Base-by-base conservation (phyloP, 148 eudicot genomes). In the Nepenthes mirabilis region DNA sequence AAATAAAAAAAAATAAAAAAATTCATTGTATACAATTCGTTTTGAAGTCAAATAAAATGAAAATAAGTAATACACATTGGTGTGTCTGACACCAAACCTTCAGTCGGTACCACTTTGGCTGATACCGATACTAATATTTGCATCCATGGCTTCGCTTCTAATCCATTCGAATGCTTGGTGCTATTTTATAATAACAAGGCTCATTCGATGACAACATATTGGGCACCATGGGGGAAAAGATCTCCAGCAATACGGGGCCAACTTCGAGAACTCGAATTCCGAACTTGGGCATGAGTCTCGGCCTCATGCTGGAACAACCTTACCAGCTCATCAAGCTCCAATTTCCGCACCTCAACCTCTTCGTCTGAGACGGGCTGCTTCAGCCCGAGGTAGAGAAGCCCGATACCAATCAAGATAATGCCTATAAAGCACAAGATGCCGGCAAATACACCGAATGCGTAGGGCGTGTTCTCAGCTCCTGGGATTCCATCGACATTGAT, bases 271-370 rank as follows among this genome's bases (percentile, higher is more conserved):
- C 73, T 59, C 1, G 58, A 69, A 37, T 88, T 78, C 10, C 82
- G 91, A 64, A 91, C 90, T 66, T 88, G 97, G 33, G 94, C 96
- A 72, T 91, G 97, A 61, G 94, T 79, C 74, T 91, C 97, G 0
- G 97, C 97, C 64, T 91, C 97, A 43, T 88, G 97, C 75, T 88
- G 95, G 72, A 91, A 91, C 86, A 88, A 74, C 72, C 78, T 88
- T 47, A 91, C 97, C 59, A 91, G 56, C 74, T 91, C 78, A n/a
- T 83, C 83, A 43, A 91, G 76, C 77, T 91, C 97, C 74, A 91
- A 40, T 55, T 88, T 91, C 76, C 90, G 79, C 23, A 88, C 84
- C 74, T 83, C 82, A 5, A 91, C 88, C 70, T 85, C 74, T 63
- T 81, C 82, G 58, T 85, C 90, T 1, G 72, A 67, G 47, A 91